Evolutionary conservation across 805 yeast species (phyloP).

Genomic region (Candida xiaguanensis): DNA sequence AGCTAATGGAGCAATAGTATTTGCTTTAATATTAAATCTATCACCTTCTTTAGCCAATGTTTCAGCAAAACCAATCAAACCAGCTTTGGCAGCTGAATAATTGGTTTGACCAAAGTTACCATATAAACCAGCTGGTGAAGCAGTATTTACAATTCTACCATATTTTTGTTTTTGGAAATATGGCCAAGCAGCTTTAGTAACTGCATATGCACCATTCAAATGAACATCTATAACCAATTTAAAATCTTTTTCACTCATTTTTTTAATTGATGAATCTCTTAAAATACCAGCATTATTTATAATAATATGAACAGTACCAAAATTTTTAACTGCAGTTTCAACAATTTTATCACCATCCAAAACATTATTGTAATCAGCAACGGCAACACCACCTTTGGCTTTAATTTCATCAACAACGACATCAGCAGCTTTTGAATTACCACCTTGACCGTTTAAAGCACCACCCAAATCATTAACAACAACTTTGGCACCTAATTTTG

Average conservation of each 20-base stretch:
- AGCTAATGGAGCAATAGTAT: slow-evolving; percentile 91
- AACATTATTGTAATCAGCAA: slow-evolving; percentile 91
- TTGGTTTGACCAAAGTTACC: slow-evolving; percentile 97
- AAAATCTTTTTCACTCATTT: slow-evolving; percentile 81
- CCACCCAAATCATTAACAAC: slow-evolving; percentile 96
- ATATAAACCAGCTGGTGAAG: slow-evolving; percentile 94
- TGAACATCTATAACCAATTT: slow-evolving; percentile 81
- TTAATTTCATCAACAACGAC: slow-evolving; percentile 82
- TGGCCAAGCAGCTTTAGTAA: slow-evolving; percentile 91
- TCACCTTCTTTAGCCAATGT: slow-evolving; percentile 93
- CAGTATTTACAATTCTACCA: slow-evolving; percentile 90
- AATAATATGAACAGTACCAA: slow-evolving; percentile 84
- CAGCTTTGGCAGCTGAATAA: slow-evolving; percentile 91
- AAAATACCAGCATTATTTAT: slow-evolving; percentile 95
- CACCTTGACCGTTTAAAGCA: slow-evolving; percentile 69
- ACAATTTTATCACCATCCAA: slow-evolving; percentile 80
- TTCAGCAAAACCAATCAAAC: slow-evolving; percentile 86
- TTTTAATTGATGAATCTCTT: slow-evolving; percentile 82
- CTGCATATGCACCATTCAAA: slow-evolving; percentile 81
- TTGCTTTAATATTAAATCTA: slow-evolving; percentile 76
- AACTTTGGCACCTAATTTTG: slow-evolving; percentile 88
- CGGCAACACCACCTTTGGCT: slow-evolving; percentile 77
- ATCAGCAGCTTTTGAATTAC: slow-evolving; percentile 75
- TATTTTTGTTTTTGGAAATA: slow-evolving; percentile 76
- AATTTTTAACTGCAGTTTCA: slow-evolving; percentile 78